Evolutionary conservation across 768 basidiomycete species (phyloP).

Genomic region (Boletus subcaerulescens): DNA sequence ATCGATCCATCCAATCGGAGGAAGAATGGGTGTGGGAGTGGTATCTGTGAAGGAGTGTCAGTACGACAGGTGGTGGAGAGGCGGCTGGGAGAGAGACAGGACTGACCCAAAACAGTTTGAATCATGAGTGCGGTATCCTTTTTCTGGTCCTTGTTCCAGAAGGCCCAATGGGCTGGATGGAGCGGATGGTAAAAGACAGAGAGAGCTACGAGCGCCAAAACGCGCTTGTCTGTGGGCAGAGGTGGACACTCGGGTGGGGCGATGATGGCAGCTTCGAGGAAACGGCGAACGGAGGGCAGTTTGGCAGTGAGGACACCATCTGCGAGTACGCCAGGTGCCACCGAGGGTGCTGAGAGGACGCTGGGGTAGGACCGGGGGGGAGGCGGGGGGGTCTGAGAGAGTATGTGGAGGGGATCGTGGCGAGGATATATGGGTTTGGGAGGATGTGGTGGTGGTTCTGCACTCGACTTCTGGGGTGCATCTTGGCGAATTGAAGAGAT

Average conservation of each 20-base stretch:
- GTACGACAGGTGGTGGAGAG: not conserved
- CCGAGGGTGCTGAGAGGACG: slow-evolving; percentile 20
- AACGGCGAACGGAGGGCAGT: slow-evolving; percentile 46
- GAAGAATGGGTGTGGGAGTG: slow-evolving; percentile 31
- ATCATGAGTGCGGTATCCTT: slow-evolving; percentile 49
- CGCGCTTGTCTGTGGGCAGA: slow-evolving; percentile 38
- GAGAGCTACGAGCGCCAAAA: slow-evolving; percentile 60
- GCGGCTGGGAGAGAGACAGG: not conserved
- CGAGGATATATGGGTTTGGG: slow-evolving; percentile 29
- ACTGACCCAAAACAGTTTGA: slow-evolving; percentile 53
- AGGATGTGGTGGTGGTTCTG: slow-evolving; percentile 20
- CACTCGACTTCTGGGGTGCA: slow-evolving; percentile 19
- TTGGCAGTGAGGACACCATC: slow-evolving; percentile 45
- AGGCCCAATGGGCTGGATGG: slow-evolving; percentile 59
- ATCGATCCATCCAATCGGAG: slow-evolving; percentile 36
- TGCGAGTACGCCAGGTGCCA: slow-evolving; percentile 36
- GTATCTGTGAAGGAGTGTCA: slow-evolving; percentile 22
- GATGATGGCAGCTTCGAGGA: slow-evolving; percentile 42
- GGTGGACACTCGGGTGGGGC: slow-evolving; percentile 39
- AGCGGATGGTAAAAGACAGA: slow-evolving; percentile 53
- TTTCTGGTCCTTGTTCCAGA: slow-evolving; percentile 56
- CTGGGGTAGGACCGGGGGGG: slow-evolving; percentile 21
- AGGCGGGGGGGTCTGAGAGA: slow-evolving; percentile 20
- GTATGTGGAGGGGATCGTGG: slow-evolving; percentile 32
- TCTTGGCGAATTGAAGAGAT: slow-evolving; percentile 39